Evolutionary conservation across 106 monocot species (phyloP), one percentile per base, ranked within the genome.

Genomic region (Acanthochlamys bracteata): DNA sequence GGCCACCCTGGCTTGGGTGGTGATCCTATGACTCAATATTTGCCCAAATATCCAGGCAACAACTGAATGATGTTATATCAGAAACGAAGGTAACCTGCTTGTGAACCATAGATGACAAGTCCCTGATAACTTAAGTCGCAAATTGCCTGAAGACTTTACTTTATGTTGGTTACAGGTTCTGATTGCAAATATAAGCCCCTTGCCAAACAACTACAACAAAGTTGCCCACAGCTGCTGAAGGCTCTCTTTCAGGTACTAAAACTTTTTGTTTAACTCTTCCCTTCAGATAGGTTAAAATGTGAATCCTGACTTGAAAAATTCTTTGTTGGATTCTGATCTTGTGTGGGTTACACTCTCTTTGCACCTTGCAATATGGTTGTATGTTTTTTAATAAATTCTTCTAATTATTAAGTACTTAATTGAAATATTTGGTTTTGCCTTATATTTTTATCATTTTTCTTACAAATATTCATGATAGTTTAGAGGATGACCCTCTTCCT

Each of bases 161-260:
- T 63, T 67, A 26, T 55, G 55, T 67, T 68, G 21, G 54, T 71
- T 47, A 24, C 72, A 96, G 96, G 70, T 66, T 41, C 57, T 96
- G 47, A 69, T 78, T 55, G 72, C 78, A 55, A 83, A 70, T 78
- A 85, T 57, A 80, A 76, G 58, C 41, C 65, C 22, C 45, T 79
- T 10, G 80, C 87, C 49, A 69, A 59, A 39, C 84, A 83, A 51
- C 72, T 91, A 3, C 42, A 88, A 61, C 82, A 88, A 72, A 60
- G 63, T 13, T 72, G 45, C 76, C 66, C 83, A 43, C 84, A 80
- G 25, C 69, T 98, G 26, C 55, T 71, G 20, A 98, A 84, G 73
- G 91, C 91, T 64, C 74, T 98, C 41, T 98, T 98, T 71, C 90
- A 96, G 96, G 96, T 96, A 54, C 33, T 53, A 65, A 21, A 39